Base-by-base conservation (phyloP, 495 filamentous ascomycete species). In the Trichoderma asperelloides region DNA sequence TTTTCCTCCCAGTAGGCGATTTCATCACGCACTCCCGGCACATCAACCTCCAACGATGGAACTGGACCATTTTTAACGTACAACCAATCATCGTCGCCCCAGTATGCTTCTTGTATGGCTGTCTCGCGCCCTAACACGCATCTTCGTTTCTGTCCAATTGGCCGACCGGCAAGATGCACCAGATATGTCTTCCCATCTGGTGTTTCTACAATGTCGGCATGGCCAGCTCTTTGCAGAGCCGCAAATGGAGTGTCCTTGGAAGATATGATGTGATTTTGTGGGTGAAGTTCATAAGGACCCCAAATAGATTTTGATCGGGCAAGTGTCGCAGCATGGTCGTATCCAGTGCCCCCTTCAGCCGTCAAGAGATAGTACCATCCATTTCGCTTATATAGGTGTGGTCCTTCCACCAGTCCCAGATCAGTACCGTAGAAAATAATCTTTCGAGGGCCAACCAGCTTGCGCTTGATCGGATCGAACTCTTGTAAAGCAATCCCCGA, bases 321-420 rank as follows among this genome's bases (percentile, higher is more conserved):
- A 4, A 87, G 73, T 13, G 83, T 84, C 51, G 76, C 76, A 4
- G 80, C 80, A 67, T 89, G 87, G 12, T 82, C 74, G 65, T 83
- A 81, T 4, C 79, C 86, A 1, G 87, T 89, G 3, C 87, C 87
- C 1, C 86, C 87, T 68, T 90, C 87, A 2, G 87, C 87, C 8
- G 85, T 86, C 66, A 91, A 79, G 40, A 91, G 79, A 69, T 90
- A 91, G 71, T 88, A 89, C 73, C 83, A 89, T 0, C 78, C 84
- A 64, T 85, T 85, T 27, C 86, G 85, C 65, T 82, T 83, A 73
- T 87, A 88, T 40, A 90, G 76, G 65, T 89, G 87, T 13, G 87
- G 86, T 1, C 82, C 87, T 71, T 90, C 87, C 7, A 85, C 82
- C 16, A 86, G 76, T 21, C 77, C 79, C 40, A 82, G 73, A 0